These are phyloP conservation scores for Harrya chromipes DNA, from an alignment of 768 basidiomycete genomes.

Conservation along the genomic window DNA sequence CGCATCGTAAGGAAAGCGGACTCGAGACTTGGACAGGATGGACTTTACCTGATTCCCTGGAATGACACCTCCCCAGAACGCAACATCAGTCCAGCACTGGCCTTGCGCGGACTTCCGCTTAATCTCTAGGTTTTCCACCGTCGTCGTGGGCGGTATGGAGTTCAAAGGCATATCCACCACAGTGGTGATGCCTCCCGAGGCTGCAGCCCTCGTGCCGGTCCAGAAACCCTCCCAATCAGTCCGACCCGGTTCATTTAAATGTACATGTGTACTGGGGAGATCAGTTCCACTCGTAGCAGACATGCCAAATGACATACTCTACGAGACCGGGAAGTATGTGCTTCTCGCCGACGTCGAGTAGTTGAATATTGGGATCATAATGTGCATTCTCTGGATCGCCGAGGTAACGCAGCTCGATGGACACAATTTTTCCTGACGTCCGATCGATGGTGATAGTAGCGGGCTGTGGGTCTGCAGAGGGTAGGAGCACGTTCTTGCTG, in stretches of 20 bases:
- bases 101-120: constrained; percentile 72
- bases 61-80: constrained; percentile 88
- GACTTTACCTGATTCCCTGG: constrained; percentile 77
- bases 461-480: constrained; percentile 46
- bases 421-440: constrained; percentile 55
- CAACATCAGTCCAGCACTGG: constrained; percentile 71
- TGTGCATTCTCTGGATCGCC: constrained; percentile 23
- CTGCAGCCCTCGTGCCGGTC: constrained; percentile 88
- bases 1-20: background rate
- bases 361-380: constrained; percentile 29
- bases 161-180: constrained; percentile 98
- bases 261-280: constrained; percentile 75
- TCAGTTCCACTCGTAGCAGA: background rate
- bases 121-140: constrained; percentile 63
- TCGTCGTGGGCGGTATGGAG: constrained; percentile 94
- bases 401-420: constrained; percentile 40
- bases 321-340: constrained; percentile 75
- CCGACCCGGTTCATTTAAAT: constrained; percentile 91
- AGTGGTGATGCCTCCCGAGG: constrained; percentile 92
- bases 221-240: constrained; percentile 94
- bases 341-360: constrained; percentile 56
- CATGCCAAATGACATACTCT: constrained; percentile 46
- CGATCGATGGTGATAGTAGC: constrained; percentile 65
- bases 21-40: background rate
- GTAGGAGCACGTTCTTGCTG: constrained; percentile 57